Evolutionary conservation across 2,329 filamentous ascomycete species (phyloP).

Genomic region (Ascochyta pisi): DNA sequence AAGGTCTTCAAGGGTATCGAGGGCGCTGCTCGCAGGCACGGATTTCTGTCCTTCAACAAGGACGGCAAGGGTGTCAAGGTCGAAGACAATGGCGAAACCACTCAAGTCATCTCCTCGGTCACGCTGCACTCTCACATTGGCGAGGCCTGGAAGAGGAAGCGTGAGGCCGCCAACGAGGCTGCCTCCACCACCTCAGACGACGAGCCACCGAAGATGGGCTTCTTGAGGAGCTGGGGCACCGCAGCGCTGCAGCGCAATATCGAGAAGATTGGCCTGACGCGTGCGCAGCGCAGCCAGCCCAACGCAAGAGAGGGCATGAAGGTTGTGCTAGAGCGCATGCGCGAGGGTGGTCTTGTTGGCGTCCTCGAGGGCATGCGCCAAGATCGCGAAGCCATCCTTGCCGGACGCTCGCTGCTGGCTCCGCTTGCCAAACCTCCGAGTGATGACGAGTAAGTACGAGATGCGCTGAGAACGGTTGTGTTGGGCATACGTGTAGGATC

Average conservation of each 20-base stretch:
- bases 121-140: constrained; percentile 76
- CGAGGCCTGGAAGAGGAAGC: constrained; percentile 65
- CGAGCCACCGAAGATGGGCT: constrained; percentile 60
- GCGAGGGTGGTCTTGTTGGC: constrained; percentile 69
- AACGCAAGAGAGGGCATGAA: constrained; percentile 86
- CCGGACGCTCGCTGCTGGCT: constrained; percentile 29
- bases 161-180: constrained; percentile 51
- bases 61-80: constrained; percentile 32
- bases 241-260: constrained; percentile 79
- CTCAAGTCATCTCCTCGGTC: constrained; percentile 76
- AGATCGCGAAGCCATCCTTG: constrained; percentile 58
- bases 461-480: neutral
- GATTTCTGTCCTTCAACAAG: constrained; percentile 40
- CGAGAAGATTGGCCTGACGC: constrained; percentile 77
- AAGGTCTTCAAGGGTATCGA: constrained; percentile 42
- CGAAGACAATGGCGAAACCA: constrained; percentile 53
- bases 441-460: constrained; percentile 25
- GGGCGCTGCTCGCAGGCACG: constrained; percentile 39
- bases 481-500: constrained; percentile 3
- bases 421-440: constrained; percentile 14
- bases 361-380: constrained; percentile 75
- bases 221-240: constrained; percentile 69
- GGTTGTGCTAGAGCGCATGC: constrained; percentile 75
- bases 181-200: constrained; percentile 44
- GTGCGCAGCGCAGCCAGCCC: constrained; percentile 77